Evolutionary conservation across 2,329 filamentous ascomycete species (phyloP).

Genomic region (Beauveria sp.): DNA sequence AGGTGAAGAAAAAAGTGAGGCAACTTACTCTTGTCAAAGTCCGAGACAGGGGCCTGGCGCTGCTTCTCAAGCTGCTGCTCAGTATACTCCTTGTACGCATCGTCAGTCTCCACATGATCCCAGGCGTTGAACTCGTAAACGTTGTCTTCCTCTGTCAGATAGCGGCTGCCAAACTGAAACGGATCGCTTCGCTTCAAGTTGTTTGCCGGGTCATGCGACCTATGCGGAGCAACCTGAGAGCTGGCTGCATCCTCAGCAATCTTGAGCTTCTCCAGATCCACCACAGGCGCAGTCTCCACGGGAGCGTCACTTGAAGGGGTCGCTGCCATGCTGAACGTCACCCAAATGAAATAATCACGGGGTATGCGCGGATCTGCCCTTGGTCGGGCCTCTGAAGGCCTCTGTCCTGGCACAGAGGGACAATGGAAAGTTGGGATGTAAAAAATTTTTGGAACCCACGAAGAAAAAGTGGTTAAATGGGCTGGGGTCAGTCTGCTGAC

Average conservation of each 20-base stretch:
- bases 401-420: background rate
- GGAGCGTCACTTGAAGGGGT: slow-evolving; percentile 17
- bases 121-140: slow-evolving; percentile 98
- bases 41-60: slow-evolving; percentile 76
- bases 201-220: slow-evolving; percentile 62
- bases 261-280: slow-evolving; percentile 20
- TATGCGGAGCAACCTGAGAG: slow-evolving; percentile 44
- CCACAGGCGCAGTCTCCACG: slow-evolving; percentile 16
- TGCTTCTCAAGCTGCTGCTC: slow-evolving; percentile 80
- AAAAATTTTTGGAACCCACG: background rate
- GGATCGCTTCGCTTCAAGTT: slow-evolving; percentile 86
- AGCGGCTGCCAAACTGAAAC: slow-evolving; percentile 91
- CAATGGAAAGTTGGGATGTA: background rate
- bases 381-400: background rate
- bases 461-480: background rate
- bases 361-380: background rate
- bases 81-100: slow-evolving; percentile 78
- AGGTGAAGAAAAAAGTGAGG: background rate
- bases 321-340: slow-evolving; percentile 8
- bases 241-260: slow-evolving; percentile 13
- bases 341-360: background rate
- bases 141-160: slow-evolving; percentile 74
- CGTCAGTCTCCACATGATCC: slow-evolving; percentile 95
- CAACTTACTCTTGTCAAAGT: slow-evolving; percentile 77
- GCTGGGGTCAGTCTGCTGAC: slow-evolving; percentile 4